Conservation (phyloP, 2,329 filamentous ascomycete species). For the Ceratocystis cubensis region DNA sequence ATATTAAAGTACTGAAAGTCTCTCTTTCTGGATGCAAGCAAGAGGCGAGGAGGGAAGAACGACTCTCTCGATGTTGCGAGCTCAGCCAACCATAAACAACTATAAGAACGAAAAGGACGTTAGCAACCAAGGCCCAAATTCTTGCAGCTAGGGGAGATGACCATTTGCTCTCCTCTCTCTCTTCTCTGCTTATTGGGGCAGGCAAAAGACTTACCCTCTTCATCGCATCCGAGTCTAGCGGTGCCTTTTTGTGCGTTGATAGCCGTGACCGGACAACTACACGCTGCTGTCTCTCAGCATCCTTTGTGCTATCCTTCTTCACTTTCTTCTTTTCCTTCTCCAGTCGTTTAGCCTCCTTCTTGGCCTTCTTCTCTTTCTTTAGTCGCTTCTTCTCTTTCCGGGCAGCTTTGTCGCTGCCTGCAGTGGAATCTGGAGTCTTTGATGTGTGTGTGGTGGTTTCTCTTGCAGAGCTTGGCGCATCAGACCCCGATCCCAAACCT, state of each 20-base stretch:
- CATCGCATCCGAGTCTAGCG: slow-evolving; percentile 19
- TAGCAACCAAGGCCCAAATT: background rate
- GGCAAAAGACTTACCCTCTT: slow-evolving; percentile 14
- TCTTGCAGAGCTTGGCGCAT: background rate
- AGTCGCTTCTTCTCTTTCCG: slow-evolving; percentile 18
- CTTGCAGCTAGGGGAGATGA: background rate
- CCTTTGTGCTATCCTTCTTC: background rate
- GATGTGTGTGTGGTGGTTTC: background rate
- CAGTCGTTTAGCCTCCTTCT: slow-evolving; percentile 5
- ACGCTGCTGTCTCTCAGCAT: slow-evolving; percentile 11
- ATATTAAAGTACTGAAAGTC: too few species aligned
- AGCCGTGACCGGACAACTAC: slow-evolving; percentile 19
- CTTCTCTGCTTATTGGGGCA: background rate
- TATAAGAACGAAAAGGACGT: background rate
- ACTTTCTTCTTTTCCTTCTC: slow-evolving; percentile 15
- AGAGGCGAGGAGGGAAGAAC: background rate
- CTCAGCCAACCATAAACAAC: slow-evolving; percentile 19
- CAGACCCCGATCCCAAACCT: background rate
- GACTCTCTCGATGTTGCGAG: background rate
- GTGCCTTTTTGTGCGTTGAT: slow-evolving; percentile 16
- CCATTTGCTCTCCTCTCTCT: background rate
- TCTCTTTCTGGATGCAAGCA: too few species aligned
- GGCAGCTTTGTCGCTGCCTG: slow-evolving; percentile 9
- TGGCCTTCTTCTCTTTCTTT: slow-evolving; percentile 16
- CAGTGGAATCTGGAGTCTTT: background rate